Base-by-base conservation (phyloP, 1,284 basidiomycete species). In the Veloporphyrellus conicus region DNA sequence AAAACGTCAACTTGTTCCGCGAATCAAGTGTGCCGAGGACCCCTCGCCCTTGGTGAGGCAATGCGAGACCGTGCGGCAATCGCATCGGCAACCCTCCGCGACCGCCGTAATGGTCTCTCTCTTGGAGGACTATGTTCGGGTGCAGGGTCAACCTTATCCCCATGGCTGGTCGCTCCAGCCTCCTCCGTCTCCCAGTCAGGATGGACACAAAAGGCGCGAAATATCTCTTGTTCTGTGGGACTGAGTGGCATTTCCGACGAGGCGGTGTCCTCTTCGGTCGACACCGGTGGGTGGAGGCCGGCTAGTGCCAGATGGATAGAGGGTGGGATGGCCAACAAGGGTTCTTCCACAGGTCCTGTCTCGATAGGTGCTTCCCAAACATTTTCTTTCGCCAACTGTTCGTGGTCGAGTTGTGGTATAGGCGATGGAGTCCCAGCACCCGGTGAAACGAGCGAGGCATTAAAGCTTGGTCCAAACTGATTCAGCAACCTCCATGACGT, bases 171-270 rank as follows among this genome's bases (percentile, higher is more conserved):
- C 33, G 37, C 23, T 31, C 35, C 50, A 28, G 19, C 44, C 53
- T 60, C 66, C 18, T 75, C 73, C 52, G 62, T 59, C 35, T 80
- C 78, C 74, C 77, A 82, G 52, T 83, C 81, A 23, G 78, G 71
- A 47, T 74, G 73, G 25, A 75, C 68, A 55, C 81, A 86, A 22
- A 86, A 63, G 41, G 74, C 72, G 35, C 71, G 77, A 66, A 87
- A 86, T 43, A 87, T 78, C 60, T 82, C 80, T 59, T 82, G 77
- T 56, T 87, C 84, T 14, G 75, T 79, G n/a, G 79, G 78, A 52
- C 75, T 85, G 44, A 87, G 71, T 22, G 83, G 83, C 7, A 66
- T 64, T 43, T 78, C 77, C 29, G 54, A 43, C 14, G 28, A 33
- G 14, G 36, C 16, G 25, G 40, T 29, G 6, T 18, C 38, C 14